phyloP scores from a whole-genome alignment of 306 rosid genomes.

The Citrullus colocynthis region DNA sequence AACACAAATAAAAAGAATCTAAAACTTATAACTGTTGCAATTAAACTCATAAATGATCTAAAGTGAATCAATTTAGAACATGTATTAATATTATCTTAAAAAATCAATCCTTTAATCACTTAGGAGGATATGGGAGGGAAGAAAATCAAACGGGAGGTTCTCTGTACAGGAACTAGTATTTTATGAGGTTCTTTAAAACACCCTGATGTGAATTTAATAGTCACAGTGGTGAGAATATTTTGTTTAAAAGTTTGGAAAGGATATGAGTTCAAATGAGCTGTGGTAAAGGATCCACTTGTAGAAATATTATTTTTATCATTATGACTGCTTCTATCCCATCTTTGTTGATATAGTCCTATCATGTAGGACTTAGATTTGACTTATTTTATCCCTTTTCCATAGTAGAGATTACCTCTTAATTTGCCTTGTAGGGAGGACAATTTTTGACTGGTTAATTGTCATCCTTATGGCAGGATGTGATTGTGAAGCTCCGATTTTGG shows the following conservation, averaged over 20 bases:
- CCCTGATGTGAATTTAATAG: background rate
- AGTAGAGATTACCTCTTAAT: background rate
- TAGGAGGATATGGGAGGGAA: background rate
- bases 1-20: too few relatives aligned
- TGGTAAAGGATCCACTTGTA: background rate
- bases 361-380: background rate
- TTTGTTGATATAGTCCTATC: background rate
- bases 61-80: too few relatives aligned
- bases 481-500: conserved; percentile 71
- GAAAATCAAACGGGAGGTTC: background rate
- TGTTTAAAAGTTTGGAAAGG: background rate
- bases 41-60: too few relatives aligned
- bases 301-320: background rate
- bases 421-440: background rate
- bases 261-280: background rate
- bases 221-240: background rate
- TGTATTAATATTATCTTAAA: too few relatives aligned
- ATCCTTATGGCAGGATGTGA: conserved; percentile 56
- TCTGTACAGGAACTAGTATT: background rate
- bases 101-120: background rate
- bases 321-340: background rate
- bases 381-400: background rate
- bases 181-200: background rate
- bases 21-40: too few relatives aligned
- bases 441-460: background rate